These are phyloP conservation scores for Lodderomyces beijingensis DNA, from an alignment of 1,139 yeast species.

Conservation along the genomic window DNA sequence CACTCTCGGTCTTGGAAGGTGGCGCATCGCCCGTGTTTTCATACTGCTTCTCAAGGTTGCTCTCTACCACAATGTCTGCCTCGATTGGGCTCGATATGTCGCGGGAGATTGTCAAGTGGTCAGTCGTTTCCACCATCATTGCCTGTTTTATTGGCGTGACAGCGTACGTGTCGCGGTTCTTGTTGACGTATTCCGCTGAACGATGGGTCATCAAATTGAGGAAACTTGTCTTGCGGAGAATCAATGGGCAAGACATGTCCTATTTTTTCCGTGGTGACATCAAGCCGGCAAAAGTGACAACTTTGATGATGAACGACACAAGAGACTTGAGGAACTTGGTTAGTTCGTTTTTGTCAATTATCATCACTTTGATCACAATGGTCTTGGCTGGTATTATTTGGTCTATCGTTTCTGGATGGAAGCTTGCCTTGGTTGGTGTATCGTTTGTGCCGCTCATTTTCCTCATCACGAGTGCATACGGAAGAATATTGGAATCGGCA, in stretches of 20 bases:
- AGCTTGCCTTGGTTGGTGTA: slow-evolving; percentile 72
- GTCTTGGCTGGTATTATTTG: slow-evolving; percentile 62
- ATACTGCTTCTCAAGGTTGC: slow-evolving; percentile 64
- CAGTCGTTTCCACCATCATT: slow-evolving; percentile 55
- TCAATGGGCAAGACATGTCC: slow-evolving; percentile 50
- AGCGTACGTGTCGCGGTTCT: slow-evolving; percentile 46
- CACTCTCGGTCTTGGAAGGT: slow-evolving; percentile 54
- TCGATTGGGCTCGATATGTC: slow-evolving; percentile 23
- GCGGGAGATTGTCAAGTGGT: slow-evolving; percentile 54
- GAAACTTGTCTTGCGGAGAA: slow-evolving; percentile 39
- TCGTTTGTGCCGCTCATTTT: slow-evolving; percentile 65
- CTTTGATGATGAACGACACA: slow-evolving; percentile 73
- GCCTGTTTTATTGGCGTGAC: slow-evolving; percentile 59
- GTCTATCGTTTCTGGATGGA: slow-evolving; percentile 86
- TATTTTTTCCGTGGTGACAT: slow-evolving; percentile 51
- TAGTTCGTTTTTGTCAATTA: slow-evolving; percentile 55
- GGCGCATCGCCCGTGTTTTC: slow-evolving; percentile 74
- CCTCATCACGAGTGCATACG: slow-evolving; percentile 48
- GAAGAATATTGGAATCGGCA: slow-evolving; percentile 44
- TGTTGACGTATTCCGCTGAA: slow-evolving; percentile 61
- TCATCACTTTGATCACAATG: slow-evolving; percentile 50
- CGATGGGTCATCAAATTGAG: slow-evolving; percentile 60
- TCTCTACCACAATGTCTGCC: slow-evolving; percentile 50
- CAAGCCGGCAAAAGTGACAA: slow-evolving; percentile 55
- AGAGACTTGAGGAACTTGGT: slow-evolving; percentile 69